These are phyloP conservation scores for Malus sieversii DNA, from an alignment of 306 rosid genomes.

Conservation along the genomic window DNA sequence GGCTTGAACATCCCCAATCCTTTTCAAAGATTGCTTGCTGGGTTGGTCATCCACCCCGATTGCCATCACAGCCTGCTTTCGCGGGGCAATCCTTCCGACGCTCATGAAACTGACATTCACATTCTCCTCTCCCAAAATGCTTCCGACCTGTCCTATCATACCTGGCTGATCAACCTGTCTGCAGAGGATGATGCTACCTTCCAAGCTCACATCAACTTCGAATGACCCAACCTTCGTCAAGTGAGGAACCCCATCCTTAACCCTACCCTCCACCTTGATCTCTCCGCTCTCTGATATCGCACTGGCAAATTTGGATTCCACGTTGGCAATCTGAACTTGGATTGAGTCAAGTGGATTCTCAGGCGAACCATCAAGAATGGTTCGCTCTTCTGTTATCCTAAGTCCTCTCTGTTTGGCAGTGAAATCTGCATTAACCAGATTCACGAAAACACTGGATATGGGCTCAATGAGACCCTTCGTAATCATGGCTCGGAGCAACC, in stretches of 20 bases:
- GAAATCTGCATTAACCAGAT: slow-evolving; percentile 95
- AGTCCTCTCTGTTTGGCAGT: slow-evolving; percentile 95
- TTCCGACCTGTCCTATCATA: slow-evolving; percentile 84
- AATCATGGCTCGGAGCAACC: slow-evolving; percentile 97
- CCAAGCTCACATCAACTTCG: slow-evolving; percentile 93
- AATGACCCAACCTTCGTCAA: slow-evolving; percentile 92
- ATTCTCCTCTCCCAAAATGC: slow-evolving; percentile 80
- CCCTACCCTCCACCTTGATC: slow-evolving; percentile 79
- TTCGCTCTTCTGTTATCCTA: slow-evolving; percentile 75
- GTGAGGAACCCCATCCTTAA: slow-evolving; percentile 89
- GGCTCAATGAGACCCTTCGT: slow-evolving; percentile 97
- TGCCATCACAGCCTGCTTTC: slow-evolving; percentile 98
- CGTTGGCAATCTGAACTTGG: slow-evolving; percentile 91
- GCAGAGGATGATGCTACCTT: slow-evolving; percentile 84
- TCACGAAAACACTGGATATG: slow-evolving; percentile 79
- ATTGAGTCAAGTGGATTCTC: slow-evolving; percentile 75
- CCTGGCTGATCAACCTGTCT: slow-evolving; percentile 99
- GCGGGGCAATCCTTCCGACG: slow-evolving; percentile 94
- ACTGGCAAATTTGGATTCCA: slow-evolving; percentile 85
- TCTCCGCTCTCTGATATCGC: slow-evolving; percentile 88
- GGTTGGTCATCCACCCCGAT: slow-evolving; percentile 95
- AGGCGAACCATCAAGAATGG: slow-evolving; percentile 77
- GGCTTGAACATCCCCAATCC: slow-evolving; percentile 81
- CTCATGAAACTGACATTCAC: slow-evolving; percentile 99
- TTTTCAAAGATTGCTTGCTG: slow-evolving; percentile 59